Base-by-base conservation (phyloP, 768 basidiomycete genomes). In the Mrakia blollopis region DNA sequence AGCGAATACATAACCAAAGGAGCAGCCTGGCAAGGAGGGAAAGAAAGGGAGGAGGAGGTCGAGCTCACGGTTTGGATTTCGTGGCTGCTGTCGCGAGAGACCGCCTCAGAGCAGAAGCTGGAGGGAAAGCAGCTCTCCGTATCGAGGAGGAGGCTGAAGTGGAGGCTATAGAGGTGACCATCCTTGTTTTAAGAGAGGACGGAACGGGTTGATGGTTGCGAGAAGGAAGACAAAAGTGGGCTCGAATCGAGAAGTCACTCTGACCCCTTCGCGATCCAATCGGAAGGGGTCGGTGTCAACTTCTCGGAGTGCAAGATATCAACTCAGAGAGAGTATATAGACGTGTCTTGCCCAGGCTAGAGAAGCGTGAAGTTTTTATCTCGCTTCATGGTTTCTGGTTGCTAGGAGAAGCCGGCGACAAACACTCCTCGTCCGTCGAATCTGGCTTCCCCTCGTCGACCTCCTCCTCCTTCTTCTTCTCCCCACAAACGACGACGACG, bases 11-110 rank as follows among this genome's bases (percentile, higher is more conserved):
- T 11, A 6, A 23, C 7, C 50, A 23, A 52, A 52, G 14, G 50
- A 52, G 44, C 5, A 54, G 14, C 21, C 52, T 23, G 52, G 18
- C 14, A 5, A 35, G 18, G 21, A 52, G 54, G 70, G 3, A 3
- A 32, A 28, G 54, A 39, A n/a, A 32, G 1, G 50, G n/a, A 23
- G 16, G 72, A 54, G 32, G 52, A 61, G 16, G 54, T n/a, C 39
- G 50, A 72, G 60, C 72, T 54, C 52, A 72, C 72, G 72, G 72
- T 54, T 72, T 72, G 21, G 72, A 54, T 28, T 52, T 54, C 6
- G 52, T 47, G 16, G 72, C 35, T 30, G 72, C 54, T 18, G 68
- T 69, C 37, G 68, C 68, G 18, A 69, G 32, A 69, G 30, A 44
- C 68, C 68, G 57, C 14, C 57, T 25, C 37, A 37, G 37, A 39